These are phyloP conservation scores for Madurella mycetomatis DNA, from an alignment of 2,329 filamentous ascomycete species.

Conservation along the genomic window DNA sequence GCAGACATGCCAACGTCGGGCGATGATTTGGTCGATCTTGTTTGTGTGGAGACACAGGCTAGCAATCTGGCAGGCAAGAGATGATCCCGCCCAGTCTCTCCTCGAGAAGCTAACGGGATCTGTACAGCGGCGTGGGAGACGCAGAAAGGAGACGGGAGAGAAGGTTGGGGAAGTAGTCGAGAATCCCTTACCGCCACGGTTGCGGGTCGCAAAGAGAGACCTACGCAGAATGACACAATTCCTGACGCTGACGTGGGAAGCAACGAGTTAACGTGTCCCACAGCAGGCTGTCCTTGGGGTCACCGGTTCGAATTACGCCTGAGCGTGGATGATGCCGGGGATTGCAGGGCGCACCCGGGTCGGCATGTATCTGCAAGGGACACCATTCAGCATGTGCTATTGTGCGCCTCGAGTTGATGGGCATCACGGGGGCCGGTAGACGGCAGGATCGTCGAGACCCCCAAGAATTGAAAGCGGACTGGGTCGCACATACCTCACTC, in stretches of 20 bases:
- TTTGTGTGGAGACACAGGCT: conserved; percentile 5
- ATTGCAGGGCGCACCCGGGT: conserved; percentile 29
- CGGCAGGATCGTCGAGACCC: conserved; percentile 2
- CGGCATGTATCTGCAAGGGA: conserved; percentile 42
- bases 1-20: not conserved
- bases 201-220: conserved; percentile 33
- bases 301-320: conserved; percentile 39
- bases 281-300: conserved; percentile 40
- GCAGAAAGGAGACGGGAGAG: not conserved
- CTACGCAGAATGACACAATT: conserved; percentile 46
- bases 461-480: conserved; percentile 10
- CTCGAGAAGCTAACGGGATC: not conserved
- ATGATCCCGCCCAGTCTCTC: conserved; percentile 11
- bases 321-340: conserved; percentile 31
- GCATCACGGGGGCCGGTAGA: conserved; percentile 18
- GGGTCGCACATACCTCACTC: conserved; percentile 26
- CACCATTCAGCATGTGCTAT: conserved; percentile 27
- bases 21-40: conserved; percentile 21
- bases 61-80: conserved; percentile 21
- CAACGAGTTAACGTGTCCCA: conserved; percentile 64
- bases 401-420: conserved; percentile 15
- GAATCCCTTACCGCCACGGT: conserved; percentile 50
- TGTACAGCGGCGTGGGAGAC: not conserved
- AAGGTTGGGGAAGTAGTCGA: conserved; percentile 15
- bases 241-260: conserved; percentile 48